These are phyloP conservation scores for Coemansia sp. DNA, from an alignment of 192 early-diverging fungal genomes.

Conservation along the genomic window DNA sequence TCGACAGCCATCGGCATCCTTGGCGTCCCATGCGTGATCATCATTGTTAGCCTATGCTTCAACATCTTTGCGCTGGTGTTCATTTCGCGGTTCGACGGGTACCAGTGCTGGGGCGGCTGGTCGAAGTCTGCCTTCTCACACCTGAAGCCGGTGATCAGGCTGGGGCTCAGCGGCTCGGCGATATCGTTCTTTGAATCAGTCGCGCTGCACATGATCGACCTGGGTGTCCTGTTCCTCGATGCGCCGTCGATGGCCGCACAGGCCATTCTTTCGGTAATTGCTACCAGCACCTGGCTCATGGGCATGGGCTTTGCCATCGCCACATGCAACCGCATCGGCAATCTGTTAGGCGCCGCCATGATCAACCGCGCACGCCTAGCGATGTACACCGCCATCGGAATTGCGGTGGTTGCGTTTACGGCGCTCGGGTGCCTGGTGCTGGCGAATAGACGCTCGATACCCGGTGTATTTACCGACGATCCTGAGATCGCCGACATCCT, in stretches of 20 bases:
- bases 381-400: conserved; percentile 38
- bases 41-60: conserved; percentile 56
- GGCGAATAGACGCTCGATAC: conserved; percentile 49
- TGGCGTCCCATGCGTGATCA: conserved; percentile 69
- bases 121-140: conserved; percentile 64
- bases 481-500: conserved; percentile 27
- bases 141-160: conserved; percentile 60
- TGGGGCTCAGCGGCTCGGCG: conserved; percentile 77
- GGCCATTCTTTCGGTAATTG: conserved; percentile 68
- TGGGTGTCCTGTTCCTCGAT: conserved; percentile 78
- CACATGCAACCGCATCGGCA: conserved; percentile 77
- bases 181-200: conserved; percentile 82
- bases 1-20: conserved; percentile 60
- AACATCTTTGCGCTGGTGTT: conserved; percentile 56
- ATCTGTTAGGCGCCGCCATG: conserved; percentile 64
- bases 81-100: conserved; percentile 60
- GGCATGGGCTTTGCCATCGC: conserved; percentile 73
- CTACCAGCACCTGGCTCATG: conserved; percentile 65
- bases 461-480: conserved; percentile 56
- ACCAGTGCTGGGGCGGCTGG: conserved; percentile 86
- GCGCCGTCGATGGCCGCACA: conserved; percentile 78
- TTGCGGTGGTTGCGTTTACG: conserved; percentile 56
- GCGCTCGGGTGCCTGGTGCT: conserved; percentile 60
- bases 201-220: conserved; percentile 70
- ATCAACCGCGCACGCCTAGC: conserved; percentile 56